These are phyloP conservation scores for Chrysosporium keratinophilum DNA, from an alignment of 2,329 filamentous ascomycete species.

Conservation along the genomic window DNA sequence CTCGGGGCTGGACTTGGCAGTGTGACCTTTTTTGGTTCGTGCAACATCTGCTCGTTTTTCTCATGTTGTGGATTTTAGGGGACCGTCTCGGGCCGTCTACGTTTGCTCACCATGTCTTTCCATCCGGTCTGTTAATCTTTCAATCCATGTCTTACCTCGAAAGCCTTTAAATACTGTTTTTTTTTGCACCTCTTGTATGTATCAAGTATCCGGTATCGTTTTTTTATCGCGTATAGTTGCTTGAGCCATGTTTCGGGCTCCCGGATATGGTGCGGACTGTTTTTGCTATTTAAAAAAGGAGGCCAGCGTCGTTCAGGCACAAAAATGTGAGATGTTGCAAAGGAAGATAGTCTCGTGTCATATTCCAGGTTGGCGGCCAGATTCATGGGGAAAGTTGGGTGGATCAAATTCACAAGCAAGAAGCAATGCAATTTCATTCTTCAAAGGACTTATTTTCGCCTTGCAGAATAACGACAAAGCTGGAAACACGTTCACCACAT, in stretches of 20 bases:
- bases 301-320: slow-evolving; percentile 1
- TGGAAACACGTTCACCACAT: slow-evolving; percentile 14
- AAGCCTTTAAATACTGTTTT: background rate
- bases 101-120: background rate
- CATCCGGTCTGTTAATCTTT: background rate
- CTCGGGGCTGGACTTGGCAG: background rate
- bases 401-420: slow-evolving; percentile 4
- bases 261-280: slow-evolving; percentile 9
- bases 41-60: slow-evolving; percentile 1
- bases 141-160: background rate
- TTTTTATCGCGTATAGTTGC: background rate
- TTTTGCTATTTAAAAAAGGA: slow-evolving; percentile 1
- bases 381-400: background rate
- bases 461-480: slow-evolving; percentile 5
- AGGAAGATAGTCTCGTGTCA: slow-evolving; percentile 2
- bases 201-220: no score
- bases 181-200: background rate
- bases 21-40: background rate
- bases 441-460: slow-evolving; percentile 8
- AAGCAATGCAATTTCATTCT: slow-evolving; percentile 8
- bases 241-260: slow-evolving; percentile 8
- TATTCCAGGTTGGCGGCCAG: background rate
- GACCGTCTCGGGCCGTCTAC: slow-evolving; percentile 3
- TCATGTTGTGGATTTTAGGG: background rate
- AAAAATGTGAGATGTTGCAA: background rate